These are phyloP conservation scores for Pythium utonaiense DNA, from an alignment of 352 stramenopile genomes.

Conservation along the genomic window DNA sequence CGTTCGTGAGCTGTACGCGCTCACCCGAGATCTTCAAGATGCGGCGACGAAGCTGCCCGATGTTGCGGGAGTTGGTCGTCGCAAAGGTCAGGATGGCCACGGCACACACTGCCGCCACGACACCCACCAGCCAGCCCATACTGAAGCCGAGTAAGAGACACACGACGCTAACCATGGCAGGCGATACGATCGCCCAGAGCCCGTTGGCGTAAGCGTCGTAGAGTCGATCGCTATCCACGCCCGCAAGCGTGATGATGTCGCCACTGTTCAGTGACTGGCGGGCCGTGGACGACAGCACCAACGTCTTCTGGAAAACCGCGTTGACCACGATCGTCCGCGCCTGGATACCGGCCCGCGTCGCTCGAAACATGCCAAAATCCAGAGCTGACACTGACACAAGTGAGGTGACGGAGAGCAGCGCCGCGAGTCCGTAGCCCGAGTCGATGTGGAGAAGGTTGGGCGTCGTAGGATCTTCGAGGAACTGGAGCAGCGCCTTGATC, in stretches of 20 bases:
- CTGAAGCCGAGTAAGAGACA: constrained; percentile 22
- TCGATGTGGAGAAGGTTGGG: constrained; percentile 24
- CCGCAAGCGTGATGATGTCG: constrained; percentile 59
- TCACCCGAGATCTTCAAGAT: constrained; percentile 47
- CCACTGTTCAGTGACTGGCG: constrained; percentile 43
- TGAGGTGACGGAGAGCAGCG: constrained; percentile 14
- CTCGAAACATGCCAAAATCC: constrained; percentile 48
- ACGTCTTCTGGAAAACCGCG: constrained; percentile 50
- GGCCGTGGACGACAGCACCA: constrained; percentile 38
- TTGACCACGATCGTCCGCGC: constrained; percentile 45
- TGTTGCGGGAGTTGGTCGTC: constrained; percentile 27
- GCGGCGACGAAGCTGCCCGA: constrained; percentile 29
- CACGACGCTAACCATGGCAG: constrained; percentile 12
- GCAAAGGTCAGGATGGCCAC: constrained; percentile 28
- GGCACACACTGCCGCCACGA: constrained; percentile 28
- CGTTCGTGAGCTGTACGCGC: constrained; percentile 91
- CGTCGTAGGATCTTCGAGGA: constrained; percentile 12
- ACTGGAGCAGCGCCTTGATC: constrained; percentile 32
- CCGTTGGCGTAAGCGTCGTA: constrained; percentile 47
- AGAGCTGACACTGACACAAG: constrained; percentile 31
- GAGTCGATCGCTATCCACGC: constrained; percentile 51
- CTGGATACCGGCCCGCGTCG: constrained; percentile 41
- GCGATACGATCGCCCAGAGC: constrained; percentile 31
- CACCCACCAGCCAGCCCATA: constrained; percentile 11
- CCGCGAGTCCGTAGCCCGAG: constrained; percentile 24